Base-by-base conservation (phyloP, 371 early-diverging fungal genomes). In the Haplosporangium sp. region DNA sequence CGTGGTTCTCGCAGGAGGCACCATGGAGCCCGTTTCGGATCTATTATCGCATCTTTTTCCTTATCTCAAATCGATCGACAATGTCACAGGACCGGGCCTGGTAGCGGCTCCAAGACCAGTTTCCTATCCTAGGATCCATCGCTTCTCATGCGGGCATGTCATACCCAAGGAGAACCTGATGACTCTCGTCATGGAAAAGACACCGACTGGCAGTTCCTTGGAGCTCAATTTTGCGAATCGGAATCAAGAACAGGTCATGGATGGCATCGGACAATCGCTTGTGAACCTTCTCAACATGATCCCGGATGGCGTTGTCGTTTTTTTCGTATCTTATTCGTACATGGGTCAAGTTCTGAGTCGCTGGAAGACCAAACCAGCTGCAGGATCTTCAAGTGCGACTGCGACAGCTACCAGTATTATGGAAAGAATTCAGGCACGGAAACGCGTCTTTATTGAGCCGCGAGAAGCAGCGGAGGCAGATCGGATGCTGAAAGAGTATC, bases 241-340 rank as follows among this genome's bases (percentile, higher is more conserved):
- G 43, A 85, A 92, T 47, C 20, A 63, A 5, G 68, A 74, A 16
- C 53, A 92, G 76, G 87, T 93, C 73, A 87, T 94, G 37, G 88
- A 91, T 53, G 94, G 93, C 54, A 80, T 92, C 0, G 95, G 95
- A 0, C 85, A 85, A 36, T 80, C 89, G 0, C 72, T 99, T 51
- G 85, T 88, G 4, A 94, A 95, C 57, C 64, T 98, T 6, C 87
- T 90, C 56, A 88, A 87, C 57, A 86, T 94, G 14, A 90, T 97
- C n/a, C 98, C 98, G 0, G 95, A 92, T 66, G 99, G 99, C 5
- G 83, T 98, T 7, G 96, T 99, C 0, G 92, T 92, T 47, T 99
- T 99, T 71, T 96, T 99, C 71, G 91, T 96, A 0, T 96, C 97
- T 2, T 98, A 97, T 67, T 73, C 89, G 5, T 94, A 93, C 69